Conservation (phyloP, 768 basidiomycete species). For the Boletus pseudo-olivaceus region DNA sequence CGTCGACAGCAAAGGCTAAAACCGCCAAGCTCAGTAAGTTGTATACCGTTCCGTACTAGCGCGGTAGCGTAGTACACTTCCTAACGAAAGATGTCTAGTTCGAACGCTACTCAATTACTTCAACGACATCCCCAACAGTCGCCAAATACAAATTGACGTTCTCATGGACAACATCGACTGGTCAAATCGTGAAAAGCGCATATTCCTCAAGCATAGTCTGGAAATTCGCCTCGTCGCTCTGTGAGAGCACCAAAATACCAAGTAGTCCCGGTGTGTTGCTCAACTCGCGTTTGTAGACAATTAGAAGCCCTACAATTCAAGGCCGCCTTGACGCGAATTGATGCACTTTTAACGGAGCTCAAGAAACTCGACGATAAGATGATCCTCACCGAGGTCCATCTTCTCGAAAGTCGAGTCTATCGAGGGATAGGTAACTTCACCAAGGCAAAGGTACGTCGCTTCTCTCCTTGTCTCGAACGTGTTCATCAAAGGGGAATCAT, state of each 20-base stretch:
- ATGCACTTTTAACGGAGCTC: conserved; percentile 84
- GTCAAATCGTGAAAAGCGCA: conserved; percentile 88
- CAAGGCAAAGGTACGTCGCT: conserved; percentile 71
- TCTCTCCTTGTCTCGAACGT: neutral
- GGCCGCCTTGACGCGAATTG: conserved; percentile 77
- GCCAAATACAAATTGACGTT: conserved; percentile 76
- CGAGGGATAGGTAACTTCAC: conserved; percentile 85
- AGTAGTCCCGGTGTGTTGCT: neutral
- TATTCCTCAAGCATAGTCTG: conserved; percentile 92
- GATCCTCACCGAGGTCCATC: conserved; percentile 94
- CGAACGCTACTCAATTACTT: conserved; percentile 93
- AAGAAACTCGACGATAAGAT: conserved; percentile 96
- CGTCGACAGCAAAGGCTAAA: conserved; percentile 94
- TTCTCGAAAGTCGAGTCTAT: conserved; percentile 90
- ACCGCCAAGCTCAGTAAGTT: conserved; percentile 86
- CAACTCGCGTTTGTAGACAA: conserved; percentile 41
- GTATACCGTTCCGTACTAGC: neutral
- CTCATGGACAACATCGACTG: conserved; percentile 88
- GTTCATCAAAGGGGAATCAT: neutral
- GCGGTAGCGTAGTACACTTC: neutral
- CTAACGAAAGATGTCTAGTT: conserved; percentile 45
- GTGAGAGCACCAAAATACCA: conserved; percentile 33
- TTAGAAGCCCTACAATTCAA: conserved; percentile 76
- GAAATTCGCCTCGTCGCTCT: conserved; percentile 84
- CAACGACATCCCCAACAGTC: conserved; percentile 68